Conservation (phyloP, 371 early-diverging fungal species). For the Mucor plumbeus region DNA sequence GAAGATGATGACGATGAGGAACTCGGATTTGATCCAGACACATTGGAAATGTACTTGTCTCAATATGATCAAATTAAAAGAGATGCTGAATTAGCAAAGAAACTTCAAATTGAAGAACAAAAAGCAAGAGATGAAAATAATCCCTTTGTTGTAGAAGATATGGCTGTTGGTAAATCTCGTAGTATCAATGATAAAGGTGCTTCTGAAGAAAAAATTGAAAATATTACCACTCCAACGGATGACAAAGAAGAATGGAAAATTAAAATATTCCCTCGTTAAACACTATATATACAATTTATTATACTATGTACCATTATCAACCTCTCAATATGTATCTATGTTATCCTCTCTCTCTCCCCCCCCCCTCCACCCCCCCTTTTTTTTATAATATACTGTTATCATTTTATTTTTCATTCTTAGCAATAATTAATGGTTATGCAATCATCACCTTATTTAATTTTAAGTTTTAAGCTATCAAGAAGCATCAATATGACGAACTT, state of each 20-base stretch:
- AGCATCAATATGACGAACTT: no score
- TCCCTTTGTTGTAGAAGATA: conserved; percentile 23
- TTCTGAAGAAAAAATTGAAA: not conserved
- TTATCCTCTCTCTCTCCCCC: no score
- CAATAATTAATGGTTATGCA: no score
- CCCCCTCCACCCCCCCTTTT: no score
- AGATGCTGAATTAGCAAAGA: conserved; percentile 30
- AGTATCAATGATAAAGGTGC: not conserved
- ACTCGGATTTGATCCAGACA: conserved; percentile 23
- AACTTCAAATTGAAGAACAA: conserved; percentile 27
- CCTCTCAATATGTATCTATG: no score
- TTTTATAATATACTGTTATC: no score
- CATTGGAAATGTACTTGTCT: conserved; percentile 21
- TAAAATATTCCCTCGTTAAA: conserved; percentile 19
- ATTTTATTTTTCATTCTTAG: no score
- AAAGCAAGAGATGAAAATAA: conserved; percentile 29
- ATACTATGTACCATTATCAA: not conserved
- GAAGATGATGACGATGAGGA: conserved; percentile 19
- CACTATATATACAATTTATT: not conserved
- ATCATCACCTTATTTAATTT: no score
- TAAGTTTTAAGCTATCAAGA: no score
- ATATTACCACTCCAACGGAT: not conserved
- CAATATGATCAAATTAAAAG: conserved; percentile 33
- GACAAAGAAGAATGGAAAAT: conserved; percentile 30
- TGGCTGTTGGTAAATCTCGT: conserved; percentile 10